phyloP scores from a whole-genome alignment of 768 basidiomycete species.

The Lentinus brumalis region DNA sequence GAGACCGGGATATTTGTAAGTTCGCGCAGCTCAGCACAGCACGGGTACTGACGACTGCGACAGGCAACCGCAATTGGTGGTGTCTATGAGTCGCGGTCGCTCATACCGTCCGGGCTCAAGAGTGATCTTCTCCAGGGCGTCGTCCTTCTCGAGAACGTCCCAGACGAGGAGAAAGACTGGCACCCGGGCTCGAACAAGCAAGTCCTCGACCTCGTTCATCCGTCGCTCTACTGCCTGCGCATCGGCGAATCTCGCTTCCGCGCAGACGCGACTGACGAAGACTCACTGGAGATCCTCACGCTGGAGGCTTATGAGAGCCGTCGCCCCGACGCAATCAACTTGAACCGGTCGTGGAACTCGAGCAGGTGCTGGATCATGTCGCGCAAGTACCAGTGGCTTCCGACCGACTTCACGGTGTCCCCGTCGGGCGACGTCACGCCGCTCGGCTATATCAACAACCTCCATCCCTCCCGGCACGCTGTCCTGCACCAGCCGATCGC shows the following conservation, averaged over 20 bases:
- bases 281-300: not conserved
- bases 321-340: not conserved
- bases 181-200: constrained; percentile 45
- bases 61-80: no score
- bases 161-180: constrained; percentile 44
- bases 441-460: constrained; percentile 34
- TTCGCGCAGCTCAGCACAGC: not conserved
- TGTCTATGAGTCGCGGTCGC: constrained; percentile 5
- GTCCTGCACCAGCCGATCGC: constrained; percentile 23
- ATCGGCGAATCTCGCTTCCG: constrained; percentile 7
- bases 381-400: constrained; percentile 30
- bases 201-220: constrained; percentile 50
- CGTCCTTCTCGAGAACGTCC: constrained; percentile 37
- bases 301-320: not conserved
- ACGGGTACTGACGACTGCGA: no score
- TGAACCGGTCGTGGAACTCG: not conserved
- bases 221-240: constrained; percentile 42
- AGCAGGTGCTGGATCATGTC: constrained; percentile 11
- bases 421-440: constrained; percentile 20
- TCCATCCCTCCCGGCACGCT: constrained; percentile 24
- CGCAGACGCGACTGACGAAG: not conserved
- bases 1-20: constrained; percentile 11
- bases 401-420: constrained; percentile 33
- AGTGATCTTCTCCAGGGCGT: not conserved
- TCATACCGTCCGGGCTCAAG: constrained; percentile 10